Base-by-base conservation (phyloP, 257 asterid genomes). In the Gentiana dahurica region DNA sequence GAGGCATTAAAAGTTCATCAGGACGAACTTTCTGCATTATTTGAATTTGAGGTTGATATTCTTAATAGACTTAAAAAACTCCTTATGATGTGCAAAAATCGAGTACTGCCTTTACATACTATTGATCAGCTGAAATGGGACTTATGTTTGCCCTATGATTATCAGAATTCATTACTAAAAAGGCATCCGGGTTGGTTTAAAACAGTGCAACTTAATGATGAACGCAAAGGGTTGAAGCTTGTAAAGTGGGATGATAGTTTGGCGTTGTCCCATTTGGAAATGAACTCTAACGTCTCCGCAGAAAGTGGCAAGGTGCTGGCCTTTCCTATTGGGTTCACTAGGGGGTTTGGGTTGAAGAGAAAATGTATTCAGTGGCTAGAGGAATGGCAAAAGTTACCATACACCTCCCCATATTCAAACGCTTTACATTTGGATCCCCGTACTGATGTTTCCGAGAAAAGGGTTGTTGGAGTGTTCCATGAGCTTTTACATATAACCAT, bases 91-190 rank as follows among this genome's bases (percentile, higher is more conserved):
- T 81, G 88, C 12, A 79, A 70, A 52, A 69, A 78, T 53, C 78
- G 80, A 63, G 66, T 65, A 51, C 94, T 88, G 54, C 97, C 98
- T 52, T 55, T 91, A 49, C 95, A 80, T 47, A 81, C 94, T 4
- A 66, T 91, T 58, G 95, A 87, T 66, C 95, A 85, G 76, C 65
- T 91, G 39, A 79, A 82, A 60, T 91, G 95, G 96, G 97, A 87
- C 63, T 64, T 91, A 53, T 94, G 90, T 0, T 72, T 91, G 74
- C 97, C 95, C 0, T 73, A 49, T 69, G 90, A 80, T 78, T 91
- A 77, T 45, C 67, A 51, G 63, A 70, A 57, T 48, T 73, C 75
- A 33, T 72, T 80, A 10, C 34, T 81, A 11, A 35, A 45, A 6
- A 65, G 65, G 66, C 75, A 68, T 64, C 71, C 93, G 0, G 80